These are phyloP conservation scores for Corinectria fuckeliana DNA, from an alignment of 2,329 filamentous ascomycete species.

Conservation along the genomic window DNA sequence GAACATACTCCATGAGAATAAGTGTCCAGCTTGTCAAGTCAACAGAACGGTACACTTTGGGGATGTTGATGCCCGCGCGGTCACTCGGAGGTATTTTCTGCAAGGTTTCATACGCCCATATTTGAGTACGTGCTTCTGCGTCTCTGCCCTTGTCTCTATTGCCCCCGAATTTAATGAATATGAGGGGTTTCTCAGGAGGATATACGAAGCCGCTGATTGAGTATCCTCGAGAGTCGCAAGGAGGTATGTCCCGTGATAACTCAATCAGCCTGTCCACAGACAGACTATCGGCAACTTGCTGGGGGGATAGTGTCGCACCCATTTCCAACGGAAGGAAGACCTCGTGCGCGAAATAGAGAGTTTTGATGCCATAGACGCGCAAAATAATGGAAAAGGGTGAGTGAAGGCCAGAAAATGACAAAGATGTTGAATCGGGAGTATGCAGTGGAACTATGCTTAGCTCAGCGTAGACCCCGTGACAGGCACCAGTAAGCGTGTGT, in stretches of 20 bases:
- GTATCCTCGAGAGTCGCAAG: not conserved
- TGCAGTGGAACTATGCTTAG: not conserved
- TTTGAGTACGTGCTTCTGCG: not conserved
- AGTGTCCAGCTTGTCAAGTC: not conserved
- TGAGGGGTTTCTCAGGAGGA: not conserved
- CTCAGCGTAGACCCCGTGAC: not conserved
- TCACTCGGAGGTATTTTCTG: not conserved
- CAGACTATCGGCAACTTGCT: not conserved
- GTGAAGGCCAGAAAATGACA: no score
- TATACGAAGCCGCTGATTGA: not conserved
- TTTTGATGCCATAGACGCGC: not conserved
- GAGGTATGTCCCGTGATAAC: not conserved
- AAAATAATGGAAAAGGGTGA: no score
- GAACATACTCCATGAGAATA: constrained; percentile 7
- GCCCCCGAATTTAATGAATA: constrained; percentile 5
- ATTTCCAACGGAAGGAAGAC: not conserved
- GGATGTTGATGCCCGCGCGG: constrained; percentile 2
- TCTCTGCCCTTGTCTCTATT: not conserved
- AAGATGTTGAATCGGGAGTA: not conserved
- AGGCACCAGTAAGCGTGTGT: not conserved
- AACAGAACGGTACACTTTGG: constrained; percentile 2
- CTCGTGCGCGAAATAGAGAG: not conserved
- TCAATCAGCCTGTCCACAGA: not conserved
- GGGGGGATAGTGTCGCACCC: not conserved
- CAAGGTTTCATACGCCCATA: not conserved